Percentiles rank a stretch among this genome's conserved stretches.
Conservation (phyloP, 305 asterid species). For the Petunia hybrid region DNA sequence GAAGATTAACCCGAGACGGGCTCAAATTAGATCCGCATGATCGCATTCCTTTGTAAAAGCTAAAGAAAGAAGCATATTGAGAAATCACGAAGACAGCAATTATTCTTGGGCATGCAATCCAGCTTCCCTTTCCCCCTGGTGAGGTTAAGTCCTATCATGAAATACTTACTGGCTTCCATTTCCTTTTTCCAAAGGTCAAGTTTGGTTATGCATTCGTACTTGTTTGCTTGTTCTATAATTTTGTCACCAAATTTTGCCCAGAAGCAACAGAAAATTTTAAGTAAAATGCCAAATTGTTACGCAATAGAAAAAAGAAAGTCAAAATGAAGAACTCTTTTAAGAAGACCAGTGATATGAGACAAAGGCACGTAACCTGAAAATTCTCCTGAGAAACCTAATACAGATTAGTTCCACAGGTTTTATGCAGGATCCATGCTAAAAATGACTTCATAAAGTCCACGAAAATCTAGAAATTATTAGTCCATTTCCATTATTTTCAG, state of each 20-base stretch:
- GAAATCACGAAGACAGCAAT: neutral
- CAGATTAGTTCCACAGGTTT: slow-evolving; percentile 8
- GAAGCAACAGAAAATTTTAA: neutral
- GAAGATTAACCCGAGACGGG: neutral
- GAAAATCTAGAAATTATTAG: neutral
- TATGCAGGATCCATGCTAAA: slow-evolving; percentile 7
- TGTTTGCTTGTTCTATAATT: slow-evolving; percentile 7
- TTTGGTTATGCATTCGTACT: neutral
- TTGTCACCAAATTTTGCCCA: neutral
- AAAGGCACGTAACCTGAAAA: slow-evolving; percentile 5
- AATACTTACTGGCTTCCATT: slow-evolving; percentile 16
- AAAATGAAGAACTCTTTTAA: neutral
- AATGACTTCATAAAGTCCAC: neutral
- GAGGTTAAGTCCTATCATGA: neutral
- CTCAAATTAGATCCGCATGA: neutral
- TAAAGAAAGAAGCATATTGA: neutral
- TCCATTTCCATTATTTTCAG: slow-evolving; percentile 2
- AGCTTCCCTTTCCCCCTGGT: no score
- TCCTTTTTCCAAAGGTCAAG: neutral
- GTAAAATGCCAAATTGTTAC: neutral
- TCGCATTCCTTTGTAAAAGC: neutral
- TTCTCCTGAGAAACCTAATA: slow-evolving; percentile 9
- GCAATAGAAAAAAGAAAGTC: neutral
- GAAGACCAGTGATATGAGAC: neutral
- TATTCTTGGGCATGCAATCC: neutral